phyloP scores from a whole-genome alignment of 2,329 filamentous ascomycete species.

The Fusarium longipes region DNA sequence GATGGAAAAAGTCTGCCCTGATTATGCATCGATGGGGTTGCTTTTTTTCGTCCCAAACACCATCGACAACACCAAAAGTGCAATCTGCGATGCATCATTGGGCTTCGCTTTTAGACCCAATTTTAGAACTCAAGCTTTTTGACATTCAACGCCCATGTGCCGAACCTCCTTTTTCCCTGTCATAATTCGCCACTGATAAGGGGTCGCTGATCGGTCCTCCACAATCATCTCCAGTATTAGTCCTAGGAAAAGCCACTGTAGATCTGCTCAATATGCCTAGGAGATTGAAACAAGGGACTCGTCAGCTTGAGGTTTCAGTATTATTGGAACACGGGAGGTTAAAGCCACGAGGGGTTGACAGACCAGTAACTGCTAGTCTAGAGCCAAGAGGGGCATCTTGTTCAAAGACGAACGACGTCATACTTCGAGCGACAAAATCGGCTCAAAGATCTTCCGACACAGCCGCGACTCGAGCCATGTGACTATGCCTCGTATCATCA shows the following conservation, averaged over 20 bases:
- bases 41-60: slow-evolving; percentile 26
- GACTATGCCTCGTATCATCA: not conserved
- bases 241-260: slow-evolving; percentile 27
- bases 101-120: slow-evolving; percentile 25
- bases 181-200: slow-evolving; percentile 41
- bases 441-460: not conserved
- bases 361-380: too few species aligned
- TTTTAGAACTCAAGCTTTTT: slow-evolving; percentile 12
- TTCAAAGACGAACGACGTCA: slow-evolving; percentile 35
- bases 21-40: slow-evolving; percentile 21
- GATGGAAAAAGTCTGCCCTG: slow-evolving; percentile 21
- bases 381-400: slow-evolving; percentile 38
- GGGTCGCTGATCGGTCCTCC: slow-evolving; percentile 24
- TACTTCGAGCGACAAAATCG: slow-evolving; percentile 18
- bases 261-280: slow-evolving; percentile 32
- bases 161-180: slow-evolving; percentile 33
- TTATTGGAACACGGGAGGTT: slow-evolving; percentile 22
- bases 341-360: slow-evolving; percentile 36
- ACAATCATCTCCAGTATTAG: slow-evolving; percentile 18
- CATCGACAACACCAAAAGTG: slow-evolving; percentile 33
- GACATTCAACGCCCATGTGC: slow-evolving; percentile 20
- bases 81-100: slow-evolving; percentile 30
- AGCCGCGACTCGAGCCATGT: slow-evolving; percentile 6
- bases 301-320: slow-evolving; percentile 40
- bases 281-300: slow-evolving; percentile 45